Percentiles rank a stretch among this genome's conserved stretches.
Evolutionary conservation across 768 basidiomycete genomes (phyloP).

Genomic region (Auriscalpium microsporum): DNA sequence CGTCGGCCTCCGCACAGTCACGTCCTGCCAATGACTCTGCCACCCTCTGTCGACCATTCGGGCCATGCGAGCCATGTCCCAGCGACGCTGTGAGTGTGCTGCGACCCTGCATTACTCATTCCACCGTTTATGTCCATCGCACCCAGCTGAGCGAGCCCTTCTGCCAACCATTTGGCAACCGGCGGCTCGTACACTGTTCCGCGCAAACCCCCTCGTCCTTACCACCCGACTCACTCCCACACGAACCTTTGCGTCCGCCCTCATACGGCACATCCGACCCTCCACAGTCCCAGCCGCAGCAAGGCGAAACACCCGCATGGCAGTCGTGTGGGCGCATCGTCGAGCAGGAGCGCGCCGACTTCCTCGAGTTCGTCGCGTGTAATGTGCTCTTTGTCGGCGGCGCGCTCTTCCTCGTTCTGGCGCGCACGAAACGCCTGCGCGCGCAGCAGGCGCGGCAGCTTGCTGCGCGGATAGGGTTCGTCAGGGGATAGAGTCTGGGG

Average conservation of each 20-base stretch:
- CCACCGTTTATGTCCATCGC: constrained; percentile 1
- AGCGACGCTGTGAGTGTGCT: constrained; percentile 27
- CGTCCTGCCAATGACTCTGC: constrained; percentile 10
- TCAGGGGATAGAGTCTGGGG: constrained; percentile 21
- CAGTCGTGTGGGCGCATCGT: constrained; percentile 88
- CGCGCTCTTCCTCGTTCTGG: constrained; percentile 56
- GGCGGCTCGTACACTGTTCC: constrained; percentile 80
- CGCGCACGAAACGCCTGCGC: constrained; percentile 60
- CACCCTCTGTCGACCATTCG: constrained; percentile 18
- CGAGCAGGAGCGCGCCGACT: constrained; percentile 71
- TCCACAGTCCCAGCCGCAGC: constrained; percentile 10
- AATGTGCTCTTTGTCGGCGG: constrained; percentile 66
- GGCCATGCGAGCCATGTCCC: constrained; percentile 36
- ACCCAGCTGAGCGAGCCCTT: constrained; percentile 74
- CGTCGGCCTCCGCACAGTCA: constrained; percentile 1
- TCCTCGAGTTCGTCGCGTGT: constrained; percentile 84
- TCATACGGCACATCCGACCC: constrained; percentile 2
- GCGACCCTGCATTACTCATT: not conserved
- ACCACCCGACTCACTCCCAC: constrained; percentile 16
- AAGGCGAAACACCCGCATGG: constrained; percentile 75
- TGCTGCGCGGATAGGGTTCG: constrained; percentile 78
- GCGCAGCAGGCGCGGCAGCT: constrained; percentile 72
- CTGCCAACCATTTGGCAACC: constrained; percentile 94
- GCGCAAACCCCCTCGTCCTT: constrained; percentile 18
- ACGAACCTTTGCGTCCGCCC: constrained; percentile 8